phyloP scores from a whole-genome alignment of 1,284 basidiomycete genomes.

The Xerocomus nothofagi region DNA sequence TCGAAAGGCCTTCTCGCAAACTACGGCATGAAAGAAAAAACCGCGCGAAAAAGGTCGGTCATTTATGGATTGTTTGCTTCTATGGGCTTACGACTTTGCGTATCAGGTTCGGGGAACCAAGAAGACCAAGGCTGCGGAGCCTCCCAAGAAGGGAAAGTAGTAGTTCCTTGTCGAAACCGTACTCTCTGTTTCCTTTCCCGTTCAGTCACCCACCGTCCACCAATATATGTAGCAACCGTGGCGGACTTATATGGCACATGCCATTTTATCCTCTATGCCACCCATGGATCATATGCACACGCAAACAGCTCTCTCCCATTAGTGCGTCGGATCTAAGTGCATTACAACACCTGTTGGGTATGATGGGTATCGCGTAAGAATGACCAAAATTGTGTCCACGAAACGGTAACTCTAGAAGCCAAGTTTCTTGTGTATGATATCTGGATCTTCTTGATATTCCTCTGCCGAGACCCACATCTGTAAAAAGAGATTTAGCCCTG shows the following conservation, averaged over 20 bases:
- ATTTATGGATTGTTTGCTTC: slow-evolving; percentile 16
- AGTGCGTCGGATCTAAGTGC: slow-evolving; percentile 30
- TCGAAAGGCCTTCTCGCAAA: slow-evolving; percentile 93
- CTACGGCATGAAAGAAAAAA: slow-evolving; percentile 99
- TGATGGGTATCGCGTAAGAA: slow-evolving; percentile 33
- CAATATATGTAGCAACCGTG: slow-evolving; percentile 37
- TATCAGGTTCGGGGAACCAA: slow-evolving; percentile 86
- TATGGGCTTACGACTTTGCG: slow-evolving; percentile 8
- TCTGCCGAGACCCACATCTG: slow-evolving; percentile 99
- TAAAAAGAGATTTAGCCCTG: slow-evolving; percentile 9
- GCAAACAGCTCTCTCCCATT: slow-evolving; percentile 39
- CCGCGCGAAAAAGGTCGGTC: slow-evolving; percentile 88
- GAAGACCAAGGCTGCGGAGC: slow-evolving; percentile 90
- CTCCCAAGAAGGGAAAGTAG: slow-evolving; percentile 85
- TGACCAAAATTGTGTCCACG: slow-evolving; percentile 11
- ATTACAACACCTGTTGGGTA: slow-evolving; percentile 35
- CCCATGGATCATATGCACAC: slow-evolving; percentile 48
- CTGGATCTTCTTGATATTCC: slow-evolving; percentile 99
- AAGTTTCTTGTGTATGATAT: slow-evolving; percentile 93
- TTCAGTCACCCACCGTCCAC: slow-evolving; percentile 41
- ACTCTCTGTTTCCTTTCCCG: slow-evolving; percentile 28
- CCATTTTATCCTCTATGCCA: slow-evolving; percentile 35
- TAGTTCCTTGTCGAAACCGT: slow-evolving; percentile 11
- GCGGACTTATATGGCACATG: slow-evolving; percentile 42
- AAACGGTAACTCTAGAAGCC: slow-evolving; percentile 53